Conservation (phyloP, 106 monocot genomes). For the Dendrobium officinale region DNA sequence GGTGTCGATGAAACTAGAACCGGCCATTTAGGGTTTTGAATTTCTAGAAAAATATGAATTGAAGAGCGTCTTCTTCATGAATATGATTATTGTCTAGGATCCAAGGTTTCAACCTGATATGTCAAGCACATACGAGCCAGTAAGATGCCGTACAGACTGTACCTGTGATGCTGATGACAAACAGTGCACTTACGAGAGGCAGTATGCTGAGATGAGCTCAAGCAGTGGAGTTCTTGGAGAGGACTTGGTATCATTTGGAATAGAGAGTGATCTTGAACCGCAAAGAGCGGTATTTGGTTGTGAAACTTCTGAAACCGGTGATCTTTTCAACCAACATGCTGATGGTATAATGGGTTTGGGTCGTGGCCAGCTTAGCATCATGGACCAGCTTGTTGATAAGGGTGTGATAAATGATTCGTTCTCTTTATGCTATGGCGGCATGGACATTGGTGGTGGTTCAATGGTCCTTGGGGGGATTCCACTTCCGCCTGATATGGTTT, state of each 20-base stretch:
- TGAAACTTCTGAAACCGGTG: slow-evolving; percentile 79
- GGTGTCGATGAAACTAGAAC: neutral
- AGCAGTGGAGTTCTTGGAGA: slow-evolving; percentile 82
- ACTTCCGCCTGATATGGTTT: slow-evolving; percentile 60
- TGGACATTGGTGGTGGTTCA: slow-evolving; percentile 74
- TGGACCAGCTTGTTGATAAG: slow-evolving; percentile 82
- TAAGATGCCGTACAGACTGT: slow-evolving; percentile 44
- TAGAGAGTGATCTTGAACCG: slow-evolving; percentile 43
- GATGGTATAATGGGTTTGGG: slow-evolving; percentile 88
- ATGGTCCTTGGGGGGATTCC: slow-evolving; percentile 82
- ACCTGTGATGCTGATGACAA: slow-evolving; percentile 45
- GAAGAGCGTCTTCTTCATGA: neutral
- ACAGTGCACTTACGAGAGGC: slow-evolving; percentile 67
- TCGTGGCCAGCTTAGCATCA: slow-evolving; percentile 71
- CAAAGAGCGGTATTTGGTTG: slow-evolving; percentile 74
- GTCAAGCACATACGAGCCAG: slow-evolving; percentile 60
- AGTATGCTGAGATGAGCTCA: slow-evolving; percentile 79
- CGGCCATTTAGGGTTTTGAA: neutral
- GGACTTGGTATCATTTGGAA: slow-evolving; percentile 68
- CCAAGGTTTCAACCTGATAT: slow-evolving; percentile 64
- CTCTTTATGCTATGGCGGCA: slow-evolving; percentile 86
- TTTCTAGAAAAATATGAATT: neutral
- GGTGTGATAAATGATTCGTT: slow-evolving; percentile 66
- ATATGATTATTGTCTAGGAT: slow-evolving; percentile 31
- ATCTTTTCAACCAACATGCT: slow-evolving; percentile 71